A percentile compares a stretch with the other conserved stretches of the same genome.
phyloP scores from a whole-genome alignment of 352 stramenopile species.

The Phytophthora fragariae region DNA sequence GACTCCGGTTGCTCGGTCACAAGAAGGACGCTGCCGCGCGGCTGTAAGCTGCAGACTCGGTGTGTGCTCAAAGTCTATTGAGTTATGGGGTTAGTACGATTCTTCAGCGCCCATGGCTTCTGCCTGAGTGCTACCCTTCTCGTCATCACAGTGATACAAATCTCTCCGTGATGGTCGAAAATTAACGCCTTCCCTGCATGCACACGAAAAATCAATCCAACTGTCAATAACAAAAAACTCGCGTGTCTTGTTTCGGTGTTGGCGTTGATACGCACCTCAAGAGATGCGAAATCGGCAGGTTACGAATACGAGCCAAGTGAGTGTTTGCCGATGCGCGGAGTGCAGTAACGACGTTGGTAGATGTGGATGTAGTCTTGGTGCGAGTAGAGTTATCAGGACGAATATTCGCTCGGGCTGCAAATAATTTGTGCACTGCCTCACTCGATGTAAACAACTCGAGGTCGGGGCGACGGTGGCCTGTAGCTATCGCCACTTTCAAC shows the following conservation, averaged over 20 bases:
- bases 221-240: background rate
- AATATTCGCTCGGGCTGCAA: constrained; percentile 37
- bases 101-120: constrained; percentile 37
- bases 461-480: constrained; percentile 39
- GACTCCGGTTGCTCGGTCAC: constrained; percentile 86
- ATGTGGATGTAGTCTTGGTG: background rate
- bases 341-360: constrained; percentile 3
- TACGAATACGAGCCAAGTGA: constrained; percentile 47
- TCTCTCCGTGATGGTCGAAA: constrained; percentile 46
- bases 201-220: constrained; percentile 12
- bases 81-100: constrained; percentile 33
- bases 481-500: constrained; percentile 42
- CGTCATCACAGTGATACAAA: constrained; percentile 22
- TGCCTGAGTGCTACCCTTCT: background rate
- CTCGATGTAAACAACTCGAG: constrained; percentile 49
- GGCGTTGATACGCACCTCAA: constrained; percentile 37
- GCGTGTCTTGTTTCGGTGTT: background rate
- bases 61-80: background rate
- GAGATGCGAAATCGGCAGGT: constrained; percentile 51
- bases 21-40: constrained; percentile 55
- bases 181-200: constrained; percentile 43
- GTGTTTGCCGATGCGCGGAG: constrained; percentile 45
- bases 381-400: background rate
- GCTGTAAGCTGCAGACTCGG: constrained; percentile 29
- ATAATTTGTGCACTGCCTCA: constrained; percentile 53